Evolutionary conservation across 331 rosid species (phyloP).

Genomic region (Arachis monticola): DNA sequence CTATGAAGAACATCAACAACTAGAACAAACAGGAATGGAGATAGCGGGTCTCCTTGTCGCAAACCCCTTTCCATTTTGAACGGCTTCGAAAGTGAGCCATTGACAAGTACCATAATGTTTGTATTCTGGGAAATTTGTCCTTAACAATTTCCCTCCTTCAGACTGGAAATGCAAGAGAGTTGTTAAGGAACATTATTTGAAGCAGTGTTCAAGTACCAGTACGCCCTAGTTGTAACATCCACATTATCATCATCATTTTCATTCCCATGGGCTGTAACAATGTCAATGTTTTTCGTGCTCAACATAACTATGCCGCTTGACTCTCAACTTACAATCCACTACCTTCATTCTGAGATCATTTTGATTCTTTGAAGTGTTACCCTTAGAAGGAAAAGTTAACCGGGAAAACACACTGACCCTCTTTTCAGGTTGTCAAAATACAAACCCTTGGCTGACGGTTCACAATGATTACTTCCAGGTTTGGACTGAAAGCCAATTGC

Average conservation of each 20-base stretch:
- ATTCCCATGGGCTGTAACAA: conserved; percentile 1
- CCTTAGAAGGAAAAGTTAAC: conserved; percentile 1
- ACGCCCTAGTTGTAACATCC: background rate
- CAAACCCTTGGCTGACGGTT: conserved; percentile 32
- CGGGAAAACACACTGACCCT: conserved; percentile 43
- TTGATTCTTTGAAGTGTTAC: conserved; percentile 10
- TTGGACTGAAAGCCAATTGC: conserved; percentile 16
- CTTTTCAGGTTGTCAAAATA: conserved; percentile 32
- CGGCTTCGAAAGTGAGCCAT: too few species aligned
- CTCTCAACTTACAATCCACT: background rate
- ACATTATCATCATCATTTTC: conserved; percentile 2
- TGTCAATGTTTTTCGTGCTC: conserved; percentile 2
- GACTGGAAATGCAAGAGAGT: conserved; percentile 8
- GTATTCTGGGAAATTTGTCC: background rate
- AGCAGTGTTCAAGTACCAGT: conserved; percentile 26
- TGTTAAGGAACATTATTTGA: conserved; percentile 4
- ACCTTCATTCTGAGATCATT: conserved; percentile 10
- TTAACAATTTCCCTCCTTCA: background rate
- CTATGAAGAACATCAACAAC: too few species aligned
- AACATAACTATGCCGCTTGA: background rate
- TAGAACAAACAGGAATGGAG: too few species aligned
- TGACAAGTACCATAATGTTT: background rate
- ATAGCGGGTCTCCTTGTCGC: too few species aligned
- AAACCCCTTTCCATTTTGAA: too few species aligned
- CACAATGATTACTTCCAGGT: conserved; percentile 11